Base-by-base conservation (phyloP, 495 filamentous ascomycete species). In the Aspergillus sclerotiicarbonarius region DNA sequence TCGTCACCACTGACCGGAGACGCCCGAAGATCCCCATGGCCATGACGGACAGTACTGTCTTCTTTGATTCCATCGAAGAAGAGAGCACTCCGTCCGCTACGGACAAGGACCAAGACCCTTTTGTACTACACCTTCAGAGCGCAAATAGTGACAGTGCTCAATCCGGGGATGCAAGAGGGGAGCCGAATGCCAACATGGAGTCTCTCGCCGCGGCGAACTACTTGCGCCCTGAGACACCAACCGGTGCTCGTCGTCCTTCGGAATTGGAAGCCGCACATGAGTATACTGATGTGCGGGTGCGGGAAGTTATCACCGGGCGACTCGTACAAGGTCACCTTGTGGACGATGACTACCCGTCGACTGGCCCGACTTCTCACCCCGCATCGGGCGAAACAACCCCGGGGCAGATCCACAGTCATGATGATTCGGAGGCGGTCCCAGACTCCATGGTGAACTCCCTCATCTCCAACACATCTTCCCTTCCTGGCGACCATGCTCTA, bases 311-410 rank as follows among this genome's bases (percentile, higher is more conserved):
- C 44, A 93, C 92, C 41, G 95, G 91, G 32, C 85, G 94, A 32
- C 78, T 98, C 33, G 83, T 97, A n/a, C 92, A 97, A 60, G 94
- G 94, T 16, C 94, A 98, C 66, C 89, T 98, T 64, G 95, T 98
- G 13, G 88, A 96, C 51, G 94, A 98, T 71, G 87, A 96, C 67
- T 91, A 91, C 65, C 87, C 87, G n/a, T 91, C 89, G 8, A 85
- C 88, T 13, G 57, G 47, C 30, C 74, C 82, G 20, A 77, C 84
- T 7, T 95, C 92, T 8, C 83, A 84, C 5, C 73, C 81, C 55
- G 83, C 80, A 18, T 76, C 71, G 19, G 86, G 81, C 18, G 75
- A 82, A n/a, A 72, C 73, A 8, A 80, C 71, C 16, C 67, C 75
- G 20, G 66, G 67, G 7, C 66, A 65, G 53, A 54, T 54, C 4